Percentiles rank a stretch among this genome's conserved stretches.
phyloP scores from a whole-genome alignment of 2,329 filamentous ascomycete genomes.

The Penicillium sp. region DNA sequence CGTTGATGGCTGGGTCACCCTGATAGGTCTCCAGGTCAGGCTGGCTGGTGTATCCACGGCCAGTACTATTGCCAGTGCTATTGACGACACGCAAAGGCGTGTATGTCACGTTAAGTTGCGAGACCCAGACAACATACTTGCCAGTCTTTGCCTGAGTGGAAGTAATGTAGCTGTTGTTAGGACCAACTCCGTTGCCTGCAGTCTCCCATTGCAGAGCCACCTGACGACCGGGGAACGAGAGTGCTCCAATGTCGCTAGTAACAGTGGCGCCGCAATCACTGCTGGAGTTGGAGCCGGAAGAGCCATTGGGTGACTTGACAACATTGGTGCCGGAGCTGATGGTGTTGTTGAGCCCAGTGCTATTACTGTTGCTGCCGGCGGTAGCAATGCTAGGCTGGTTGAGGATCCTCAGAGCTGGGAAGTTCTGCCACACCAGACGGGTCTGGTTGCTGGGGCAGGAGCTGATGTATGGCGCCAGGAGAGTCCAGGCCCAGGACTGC shows the following conservation, averaged over 20 bases:
- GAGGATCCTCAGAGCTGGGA: slow-evolving; percentile 71
- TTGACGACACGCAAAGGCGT: slow-evolving; percentile 62
- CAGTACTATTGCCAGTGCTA: slow-evolving; percentile 39
- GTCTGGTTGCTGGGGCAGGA: slow-evolving; percentile 76
- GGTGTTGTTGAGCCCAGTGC: slow-evolving; percentile 68
- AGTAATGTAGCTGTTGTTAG: slow-evolving; percentile 83
- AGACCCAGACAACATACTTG: slow-evolving; percentile 75
- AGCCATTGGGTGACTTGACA: slow-evolving; percentile 57
- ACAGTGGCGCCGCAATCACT: slow-evolving; percentile 68
- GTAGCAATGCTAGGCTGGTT: slow-evolving; percentile 75
- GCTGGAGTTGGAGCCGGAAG: slow-evolving; percentile 60
- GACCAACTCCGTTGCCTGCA: slow-evolving; percentile 72
- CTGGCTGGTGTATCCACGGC: slow-evolving; percentile 70
- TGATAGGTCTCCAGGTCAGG: slow-evolving; percentile 71
- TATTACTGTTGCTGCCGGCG: slow-evolving; percentile 45
- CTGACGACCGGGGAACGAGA: slow-evolving; percentile 75
- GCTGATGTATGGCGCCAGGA: slow-evolving; percentile 80
- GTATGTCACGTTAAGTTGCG: slow-evolving; percentile 78
- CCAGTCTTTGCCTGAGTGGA: slow-evolving; percentile 63
- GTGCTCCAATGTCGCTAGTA: slow-evolving; percentile 71
- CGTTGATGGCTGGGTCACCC: slow-evolving; percentile 73
- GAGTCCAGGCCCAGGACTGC: slow-evolving; percentile 84
- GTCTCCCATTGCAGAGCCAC: slow-evolving; percentile 75
- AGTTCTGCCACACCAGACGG: slow-evolving; percentile 83
- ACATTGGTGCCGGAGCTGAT: slow-evolving; percentile 46